Conservation (phyloP, 352 stramenopile species). For the Globisporangium solare region DNA sequence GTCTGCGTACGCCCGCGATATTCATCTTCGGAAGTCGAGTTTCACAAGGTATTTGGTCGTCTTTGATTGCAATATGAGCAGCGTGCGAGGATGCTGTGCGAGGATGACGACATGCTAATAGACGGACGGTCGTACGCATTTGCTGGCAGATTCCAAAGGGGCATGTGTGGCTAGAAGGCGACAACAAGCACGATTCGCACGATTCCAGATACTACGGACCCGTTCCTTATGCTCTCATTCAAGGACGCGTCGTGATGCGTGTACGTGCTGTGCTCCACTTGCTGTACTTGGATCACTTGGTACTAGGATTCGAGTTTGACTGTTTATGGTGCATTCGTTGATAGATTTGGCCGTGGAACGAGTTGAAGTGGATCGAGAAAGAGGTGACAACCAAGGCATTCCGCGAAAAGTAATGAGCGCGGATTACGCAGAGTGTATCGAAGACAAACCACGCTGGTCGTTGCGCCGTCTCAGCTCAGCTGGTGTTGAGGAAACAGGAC, state of each 20-base stretch:
- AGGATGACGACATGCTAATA: not conserved
- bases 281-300: conserved; percentile 1
- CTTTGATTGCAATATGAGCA: too few species aligned
- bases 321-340: not conserved
- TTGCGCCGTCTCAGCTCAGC: too few species aligned
- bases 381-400: conserved; percentile 50
- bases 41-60: conserved; percentile 43
- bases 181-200: conserved; percentile 95
- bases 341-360: conserved; percentile 78
- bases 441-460: too few species aligned
- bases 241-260: conserved; percentile 86
- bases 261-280: conserved; percentile 36
- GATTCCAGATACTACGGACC: conserved; percentile 96
- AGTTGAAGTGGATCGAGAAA: conserved; percentile 63
- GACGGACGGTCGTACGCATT: not conserved
- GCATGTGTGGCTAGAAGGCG: conserved; percentile 96
- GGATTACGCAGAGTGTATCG: not conserved
- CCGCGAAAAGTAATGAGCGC: conserved; percentile 34
- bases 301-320: not conserved
- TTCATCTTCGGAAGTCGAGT: conserved; percentile 69
- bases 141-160: conserved; percentile 72
- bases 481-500: too few species aligned
- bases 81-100: too few species aligned
- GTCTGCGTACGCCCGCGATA: conserved; percentile 68
- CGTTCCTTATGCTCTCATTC: conserved; percentile 88